Base-by-base conservation (phyloP, 2,329 filamentous ascomycete species). In the Cytospora paraplurivora region DNA sequence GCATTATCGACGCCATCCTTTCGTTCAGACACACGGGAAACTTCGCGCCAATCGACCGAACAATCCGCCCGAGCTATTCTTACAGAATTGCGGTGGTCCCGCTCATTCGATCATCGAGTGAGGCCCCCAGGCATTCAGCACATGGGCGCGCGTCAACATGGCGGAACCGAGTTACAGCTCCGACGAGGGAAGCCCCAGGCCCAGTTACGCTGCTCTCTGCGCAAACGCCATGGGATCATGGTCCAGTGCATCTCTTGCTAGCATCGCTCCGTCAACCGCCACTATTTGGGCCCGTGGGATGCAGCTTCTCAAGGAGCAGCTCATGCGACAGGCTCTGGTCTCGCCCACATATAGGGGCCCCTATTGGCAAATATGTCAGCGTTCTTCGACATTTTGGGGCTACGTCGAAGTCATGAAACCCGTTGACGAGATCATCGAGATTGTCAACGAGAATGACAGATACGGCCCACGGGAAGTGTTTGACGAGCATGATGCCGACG, bases 361-460 rank as follows among this genome's bases (percentile, higher is more conserved):
- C 35, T 53, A 13, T 12, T 53, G 57, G 49, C 21, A 7, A 1
- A 13, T 12, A 4, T 10, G 21, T 12, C 7, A 21, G 44, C 10
- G 21, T 3, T 47, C 44, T n/a, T 47, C 44, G 7, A 47, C 44
- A 2, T 47, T 11, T 4, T 47, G 44, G 44, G 21, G 3, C 0
- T 33, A 1, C 17, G 27, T 53, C 15, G 3, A 19, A 1, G 1
- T 17, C 8, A 34, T 61, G 59, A 17, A 10, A 3, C 38, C 38
- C 5, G 49, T 61, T n/a, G 41, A 61, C 52, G 59, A 61, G 59
- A 15, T 55, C 10, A 55, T 61, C 33, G 13, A 19, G 11, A 12
- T 61, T 7, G 15, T 44, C 19, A 37, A 61, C 7, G 51, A 50
- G 44, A 32, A 37, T 49, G 34, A 62, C 38, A 32, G 15, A 6